Conservation (phyloP, 352 stramenopile genomes). For the Thraustochytrium striatum region DNA sequence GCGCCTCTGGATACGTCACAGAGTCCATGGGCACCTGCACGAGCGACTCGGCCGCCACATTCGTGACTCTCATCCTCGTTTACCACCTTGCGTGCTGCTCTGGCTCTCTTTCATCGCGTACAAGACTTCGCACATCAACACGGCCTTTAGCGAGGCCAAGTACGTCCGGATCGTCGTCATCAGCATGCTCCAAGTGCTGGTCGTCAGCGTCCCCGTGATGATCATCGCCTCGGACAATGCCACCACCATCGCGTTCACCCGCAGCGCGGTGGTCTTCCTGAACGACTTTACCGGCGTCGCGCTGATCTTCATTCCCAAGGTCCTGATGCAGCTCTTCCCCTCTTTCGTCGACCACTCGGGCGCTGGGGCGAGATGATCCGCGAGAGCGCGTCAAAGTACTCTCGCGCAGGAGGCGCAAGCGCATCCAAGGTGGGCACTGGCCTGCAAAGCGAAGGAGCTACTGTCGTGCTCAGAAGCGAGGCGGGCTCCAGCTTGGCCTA, state of each 20-base stretch:
- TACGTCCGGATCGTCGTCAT: conserved; percentile 17
- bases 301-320: conserved; percentile 40
- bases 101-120: conserved; percentile 14
- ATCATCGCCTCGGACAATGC: not conserved
- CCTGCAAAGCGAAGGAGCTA: too few relatives aligned
- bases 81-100: conserved; percentile 15
- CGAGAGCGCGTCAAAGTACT: too few relatives aligned
- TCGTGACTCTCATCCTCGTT: not conserved
- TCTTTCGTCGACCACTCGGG: too few relatives aligned
- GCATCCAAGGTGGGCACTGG: too few relatives aligned
- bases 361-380: too few relatives aligned
- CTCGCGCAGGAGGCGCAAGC: too few relatives aligned
- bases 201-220: conserved; percentile 44
- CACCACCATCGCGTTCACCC: conserved; percentile 5
- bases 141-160: conserved; percentile 19
- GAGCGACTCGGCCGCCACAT: too few relatives aligned
- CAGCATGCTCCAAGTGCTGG: conserved; percentile 38
- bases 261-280: conserved; percentile 13
- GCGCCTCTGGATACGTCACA: not conserved
- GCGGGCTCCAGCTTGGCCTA: too few relatives aligned
- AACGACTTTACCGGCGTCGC: conserved; percentile 28
- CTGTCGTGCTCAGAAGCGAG: too few relatives aligned
- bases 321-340: too few relatives aligned
- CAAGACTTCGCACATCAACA: conserved; percentile 3
- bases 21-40: too few relatives aligned